Evolutionary conservation across 768 basidiomycete species (phyloP).

Genomic region (Hygrophoropsis aurantiaca): DNA sequence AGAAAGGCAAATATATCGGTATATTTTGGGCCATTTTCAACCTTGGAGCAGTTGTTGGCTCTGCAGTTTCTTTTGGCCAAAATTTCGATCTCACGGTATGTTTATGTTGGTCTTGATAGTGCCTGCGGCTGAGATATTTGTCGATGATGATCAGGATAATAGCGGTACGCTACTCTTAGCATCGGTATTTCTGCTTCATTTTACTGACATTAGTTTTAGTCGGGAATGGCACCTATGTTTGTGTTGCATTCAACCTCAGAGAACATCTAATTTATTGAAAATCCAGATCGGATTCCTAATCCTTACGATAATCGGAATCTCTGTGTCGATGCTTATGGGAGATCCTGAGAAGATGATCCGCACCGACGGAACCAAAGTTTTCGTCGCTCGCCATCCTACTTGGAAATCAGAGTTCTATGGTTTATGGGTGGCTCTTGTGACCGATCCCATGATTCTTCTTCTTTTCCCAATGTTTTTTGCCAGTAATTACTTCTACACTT

Average conservation of each 20-base stretch:
- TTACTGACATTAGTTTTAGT: conserved; percentile 35
- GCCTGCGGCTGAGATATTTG: background rate
- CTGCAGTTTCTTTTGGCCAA: conserved; percentile 67
- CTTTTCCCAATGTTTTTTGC: conserved; percentile 84
- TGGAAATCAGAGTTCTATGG: conserved; percentile 74
- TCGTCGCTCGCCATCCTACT: conserved; percentile 60
- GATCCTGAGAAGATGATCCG: conserved; percentile 72
- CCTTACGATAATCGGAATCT: conserved; percentile 66
- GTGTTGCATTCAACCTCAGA: conserved; percentile 19
- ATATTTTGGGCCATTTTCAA: conserved; percentile 85
- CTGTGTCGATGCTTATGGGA: conserved; percentile 69
- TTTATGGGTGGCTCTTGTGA: conserved; percentile 61
- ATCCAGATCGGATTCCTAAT: conserved; percentile 49
- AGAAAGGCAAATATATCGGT: conserved; percentile 75
- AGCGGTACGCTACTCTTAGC: conserved; percentile 18
- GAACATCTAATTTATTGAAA: conserved; percentile 43
- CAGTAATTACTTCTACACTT: conserved; percentile 82
- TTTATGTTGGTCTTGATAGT: conserved; percentile 5
- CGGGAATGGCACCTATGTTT: conserved; percentile 69
- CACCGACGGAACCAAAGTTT: conserved; percentile 69
- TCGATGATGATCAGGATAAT: conserved; percentile 18
- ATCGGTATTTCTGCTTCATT: background rate
- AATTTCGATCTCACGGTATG: conserved; percentile 65
- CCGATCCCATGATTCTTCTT: conserved; percentile 68
- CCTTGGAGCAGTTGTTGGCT: conserved; percentile 72